Base-by-base conservation (phyloP, 495 filamentous ascomycete species). In the Lepidopterella palustris region DNA sequence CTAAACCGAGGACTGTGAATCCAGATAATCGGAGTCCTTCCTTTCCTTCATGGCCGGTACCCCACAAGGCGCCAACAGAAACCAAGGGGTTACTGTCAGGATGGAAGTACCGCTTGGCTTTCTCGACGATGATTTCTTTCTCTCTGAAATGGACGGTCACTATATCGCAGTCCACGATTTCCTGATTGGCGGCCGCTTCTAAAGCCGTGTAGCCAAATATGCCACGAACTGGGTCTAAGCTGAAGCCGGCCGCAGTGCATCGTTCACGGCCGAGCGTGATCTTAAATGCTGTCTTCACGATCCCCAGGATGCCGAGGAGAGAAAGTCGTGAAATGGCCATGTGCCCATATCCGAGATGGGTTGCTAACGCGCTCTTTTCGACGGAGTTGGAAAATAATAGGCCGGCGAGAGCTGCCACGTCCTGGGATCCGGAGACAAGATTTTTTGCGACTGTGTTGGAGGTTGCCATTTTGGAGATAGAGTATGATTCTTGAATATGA, bases 311-410 rank as follows among this genome's bases (percentile, higher is more conserved):
- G 5, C 50, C 50, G 6, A 53, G 50, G 20, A 53, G 26, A 5
- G 50, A 53, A 26, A 53, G 50, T 32, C 20, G 26, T 5, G 50
- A 53, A n/a, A 53, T 32, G 23, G 50, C 20, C 21, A 53, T 20
- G 50, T 53, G 24, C 21, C 50, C 50, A 8, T 24, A 27, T 11
- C 50, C 50, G n/a, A 53, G n/a, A 18, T 53, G 50, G 5, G n/a
- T 53, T 10, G 50, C 50, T n/a, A 53, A 18, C 21, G 23, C 23
- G 23, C 29, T 53, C 5, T 26, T 18, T 10, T 53, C 50, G 50
- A 53, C 50, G n/a, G 50, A 53, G 50, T 26, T 27, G 50, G 50
- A 18, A n/a, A 27, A 53, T 20, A 53, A 27, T 6, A 53, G 50
- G 5, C 8, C 50, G 21, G 50, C 20, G 20, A 53, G 50, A 26